phyloP scores from a whole-genome alignment of 225 moss, liverwort and hornwort species.

The Neckera pumila region DNA sequence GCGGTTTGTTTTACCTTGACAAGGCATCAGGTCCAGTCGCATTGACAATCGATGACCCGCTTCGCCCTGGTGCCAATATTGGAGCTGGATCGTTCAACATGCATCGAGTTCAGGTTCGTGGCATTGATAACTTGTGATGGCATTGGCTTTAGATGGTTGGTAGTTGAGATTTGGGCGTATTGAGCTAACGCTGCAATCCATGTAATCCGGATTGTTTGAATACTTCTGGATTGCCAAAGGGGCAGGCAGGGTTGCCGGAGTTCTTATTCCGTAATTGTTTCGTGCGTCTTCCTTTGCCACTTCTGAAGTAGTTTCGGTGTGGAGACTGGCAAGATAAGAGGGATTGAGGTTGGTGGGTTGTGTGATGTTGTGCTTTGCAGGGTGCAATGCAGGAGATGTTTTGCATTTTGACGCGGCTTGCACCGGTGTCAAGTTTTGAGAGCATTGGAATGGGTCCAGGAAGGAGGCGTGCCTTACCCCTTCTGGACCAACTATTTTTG shows the following conservation, averaged over 20 bases:
- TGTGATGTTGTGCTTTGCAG: conserved; percentile 25
- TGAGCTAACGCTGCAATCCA: neutral
- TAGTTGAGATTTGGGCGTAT: neutral
- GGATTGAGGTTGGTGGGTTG: neutral
- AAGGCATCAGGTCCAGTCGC: conserved; percentile 63
- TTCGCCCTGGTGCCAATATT: conserved; percentile 85
- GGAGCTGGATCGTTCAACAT: conserved; percentile 97
- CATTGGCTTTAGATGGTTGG: neutral
- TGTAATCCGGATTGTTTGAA: neutral
- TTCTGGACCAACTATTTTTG: conserved; percentile 66
- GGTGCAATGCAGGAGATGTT: conserved; percentile 85
- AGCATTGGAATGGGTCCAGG: conserved; percentile 60
- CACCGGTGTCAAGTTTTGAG: conserved; percentile 25
- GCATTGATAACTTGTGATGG: neutral
- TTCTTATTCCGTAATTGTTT: neutral
- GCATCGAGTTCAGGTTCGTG: conserved; percentile 84
- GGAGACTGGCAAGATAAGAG: neutral
- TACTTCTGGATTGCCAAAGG: neutral
- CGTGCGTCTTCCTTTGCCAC: neutral
- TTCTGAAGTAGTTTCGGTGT: neutral
- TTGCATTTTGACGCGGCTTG: conserved; percentile 42
- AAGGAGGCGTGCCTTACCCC: conserved; percentile 47
- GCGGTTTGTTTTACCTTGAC: conserved; percentile 72
- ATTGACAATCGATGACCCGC: conserved; percentile 92
- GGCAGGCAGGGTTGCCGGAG: neutral